Evolutionary conservation across 768 basidiomycete genomes (phyloP), one percentile per base, ranked within the genome.

Genomic region (Mycena belliarum): DNA sequence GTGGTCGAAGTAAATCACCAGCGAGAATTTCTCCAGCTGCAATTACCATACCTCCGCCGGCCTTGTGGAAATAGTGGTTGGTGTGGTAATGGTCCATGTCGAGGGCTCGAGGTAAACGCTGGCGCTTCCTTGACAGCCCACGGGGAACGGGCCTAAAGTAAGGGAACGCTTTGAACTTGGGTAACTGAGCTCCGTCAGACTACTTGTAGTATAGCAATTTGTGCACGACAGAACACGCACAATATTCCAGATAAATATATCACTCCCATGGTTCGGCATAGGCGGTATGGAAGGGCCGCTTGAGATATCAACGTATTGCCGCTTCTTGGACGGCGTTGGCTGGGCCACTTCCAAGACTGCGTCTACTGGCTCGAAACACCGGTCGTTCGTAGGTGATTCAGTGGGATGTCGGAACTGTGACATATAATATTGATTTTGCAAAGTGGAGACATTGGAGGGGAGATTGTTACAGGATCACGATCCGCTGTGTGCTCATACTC

Each of bases 21-120:
- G 40, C 10, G n/a, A n/a, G n/a, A n/a, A n/a, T n/a, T n/a, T n/a
- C 11, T 11, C 21, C 28, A 25, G 28, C 18, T 24, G 11, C 6
- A 33, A 28, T 12, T 5, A 12, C 38, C 55, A 26, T 40, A 63
- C 62, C 57, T 23, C 62, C 62, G 18, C 58, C 55, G 3, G 62
- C 28, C 24, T 48, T 41, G 28, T 47, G 44, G 28, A 59, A 52
- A 15, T n/a, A 20, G 24, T 46, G 37, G 16, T 4, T 48, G 25
- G 8, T 40, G 2, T 10, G 14, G n/a, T 29, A 46, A 23, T 54
- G 49, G 25, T 59, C 50, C 45, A 63, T 49, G 40, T 48, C 40
- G 16, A 63, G 49, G 20, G 49, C 47, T 26, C 49, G 46, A 9
- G 6, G 24, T 26, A 63, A 32, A 4, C 49, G 49, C 1, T 49